Conservation (phyloP, 352 stramenopile genomes). For the Discostella stelligera region DNA sequence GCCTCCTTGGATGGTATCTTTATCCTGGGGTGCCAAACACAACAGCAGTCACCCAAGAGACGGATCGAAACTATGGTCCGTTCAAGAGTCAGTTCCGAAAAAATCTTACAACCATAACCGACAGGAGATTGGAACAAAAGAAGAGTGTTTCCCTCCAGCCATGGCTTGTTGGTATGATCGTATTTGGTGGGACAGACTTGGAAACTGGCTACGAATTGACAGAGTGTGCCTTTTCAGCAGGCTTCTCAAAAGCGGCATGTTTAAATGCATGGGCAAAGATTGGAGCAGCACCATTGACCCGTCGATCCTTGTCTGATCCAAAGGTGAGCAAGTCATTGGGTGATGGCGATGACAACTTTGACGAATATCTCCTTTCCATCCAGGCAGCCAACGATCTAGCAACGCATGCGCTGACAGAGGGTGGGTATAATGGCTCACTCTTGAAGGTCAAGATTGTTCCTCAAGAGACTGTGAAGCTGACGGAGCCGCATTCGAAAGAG, state of each 20-base stretch:
- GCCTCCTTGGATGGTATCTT: constrained; percentile 10
- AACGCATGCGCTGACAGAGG: constrained; percentile 2
- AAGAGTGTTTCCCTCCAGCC: background rate
- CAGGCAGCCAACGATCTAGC: background rate
- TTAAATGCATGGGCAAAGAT: constrained; percentile 10
- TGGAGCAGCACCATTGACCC: background rate
- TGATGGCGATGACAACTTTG: background rate
- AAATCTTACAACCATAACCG: background rate
- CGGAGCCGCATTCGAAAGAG: constrained; percentile 1
- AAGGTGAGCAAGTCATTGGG: constrained; percentile 6
- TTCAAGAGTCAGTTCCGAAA: constrained; percentile 7
- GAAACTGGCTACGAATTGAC: background rate
- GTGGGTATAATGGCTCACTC: background rate
- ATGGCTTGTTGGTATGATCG: constrained; percentile 6
- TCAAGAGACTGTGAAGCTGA: background rate
- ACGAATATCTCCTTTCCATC: constrained; percentile 10
- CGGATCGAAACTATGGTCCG: constrained; percentile 9
- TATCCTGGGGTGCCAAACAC: constrained; percentile 14
- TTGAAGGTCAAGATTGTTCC: background rate
- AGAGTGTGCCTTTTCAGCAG: background rate
- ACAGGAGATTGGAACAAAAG: background rate
- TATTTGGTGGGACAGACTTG: constrained; percentile 8
- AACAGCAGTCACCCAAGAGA: constrained; percentile 9
- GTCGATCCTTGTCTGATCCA: background rate
- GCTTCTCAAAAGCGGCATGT: background rate